Conservation (phyloP, 805 yeast genomes). For the Ogataea chonburiensis region DNA sequence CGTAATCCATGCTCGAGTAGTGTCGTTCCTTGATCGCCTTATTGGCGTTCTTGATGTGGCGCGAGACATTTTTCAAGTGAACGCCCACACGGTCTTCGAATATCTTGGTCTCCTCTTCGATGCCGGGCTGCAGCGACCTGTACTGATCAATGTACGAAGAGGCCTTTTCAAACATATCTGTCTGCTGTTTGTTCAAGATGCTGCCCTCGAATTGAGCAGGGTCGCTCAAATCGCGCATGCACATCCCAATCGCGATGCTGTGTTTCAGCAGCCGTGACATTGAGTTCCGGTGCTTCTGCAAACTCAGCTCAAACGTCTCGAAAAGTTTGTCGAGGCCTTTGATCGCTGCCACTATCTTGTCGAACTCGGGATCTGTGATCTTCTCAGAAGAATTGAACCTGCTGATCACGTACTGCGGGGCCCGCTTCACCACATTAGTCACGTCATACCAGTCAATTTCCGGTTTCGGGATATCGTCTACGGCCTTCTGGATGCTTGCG, state of each 20-base stretch:
- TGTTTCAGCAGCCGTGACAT: constrained; percentile 17
- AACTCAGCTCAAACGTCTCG: constrained; percentile 17
- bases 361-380: constrained; percentile 42
- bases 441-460: constrained; percentile 31
- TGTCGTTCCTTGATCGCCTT: constrained; percentile 27
- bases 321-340: constrained; percentile 19
- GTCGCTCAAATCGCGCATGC: constrained; percentile 13
- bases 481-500: constrained; percentile 8
- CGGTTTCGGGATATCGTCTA: constrained; percentile 21
- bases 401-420: constrained; percentile 37
- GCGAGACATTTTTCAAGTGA: constrained; percentile 14
- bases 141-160: constrained; percentile 14
- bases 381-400: constrained; percentile 28
- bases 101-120: constrained; percentile 17
- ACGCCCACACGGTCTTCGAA: constrained; percentile 20
- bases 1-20: constrained; percentile 25
- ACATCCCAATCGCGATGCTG: constrained; percentile 15
- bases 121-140: constrained; percentile 16
- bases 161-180: constrained; percentile 12
- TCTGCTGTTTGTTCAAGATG: constrained; percentile 11
- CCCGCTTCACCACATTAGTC: constrained; percentile 26
- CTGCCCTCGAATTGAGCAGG: constrained; percentile 13
- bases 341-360: constrained; percentile 20
- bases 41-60: constrained; percentile 20
- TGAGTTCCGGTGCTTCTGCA: constrained; percentile 17